Evolutionary conservation across 495 filamentous ascomycete genomes (phyloP).

Genomic region (Tirmania nivea): DNA sequence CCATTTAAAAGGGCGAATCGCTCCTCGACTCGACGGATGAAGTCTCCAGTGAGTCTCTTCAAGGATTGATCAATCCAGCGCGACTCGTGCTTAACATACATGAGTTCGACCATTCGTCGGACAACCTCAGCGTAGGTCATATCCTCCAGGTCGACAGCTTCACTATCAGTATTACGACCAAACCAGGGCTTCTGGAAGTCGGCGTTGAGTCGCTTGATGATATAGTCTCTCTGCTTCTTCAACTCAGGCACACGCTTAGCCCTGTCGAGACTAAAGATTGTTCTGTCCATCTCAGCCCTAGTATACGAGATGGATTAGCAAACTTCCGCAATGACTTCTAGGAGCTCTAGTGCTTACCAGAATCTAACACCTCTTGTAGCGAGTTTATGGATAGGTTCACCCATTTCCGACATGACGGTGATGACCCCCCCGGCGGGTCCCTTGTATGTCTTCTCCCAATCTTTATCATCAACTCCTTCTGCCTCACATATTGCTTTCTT

Average conservation of each 20-base stretch:
- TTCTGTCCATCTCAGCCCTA: slow-evolving; percentile 78
- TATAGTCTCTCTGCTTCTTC: slow-evolving; percentile 78
- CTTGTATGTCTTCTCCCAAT: slow-evolving; percentile 97
- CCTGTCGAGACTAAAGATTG: slow-evolving; percentile 91
- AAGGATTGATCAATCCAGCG: slow-evolving; percentile 87
- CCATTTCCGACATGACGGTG: slow-evolving; percentile 97
- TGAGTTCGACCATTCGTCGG: slow-evolving; percentile 80
- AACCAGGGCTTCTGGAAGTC: slow-evolving; percentile 99
- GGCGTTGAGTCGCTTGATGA: slow-evolving; percentile 92
- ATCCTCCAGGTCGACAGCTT: slow-evolving; percentile 85
- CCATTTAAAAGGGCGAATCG: slow-evolving; percentile 52
- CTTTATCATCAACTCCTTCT: slow-evolving; percentile 58
- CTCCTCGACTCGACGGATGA: slow-evolving; percentile 88
- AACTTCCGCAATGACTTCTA: background rate
- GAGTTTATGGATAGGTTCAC: slow-evolving; percentile 95
- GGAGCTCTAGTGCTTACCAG: slow-evolving; percentile 30
- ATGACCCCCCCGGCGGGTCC: slow-evolving; percentile 78
- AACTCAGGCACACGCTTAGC: slow-evolving; percentile 80
- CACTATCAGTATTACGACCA: slow-evolving; percentile 58
- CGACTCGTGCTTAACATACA: slow-evolving; percentile 84
- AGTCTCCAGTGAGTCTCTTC: slow-evolving; percentile 64
- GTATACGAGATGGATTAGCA: background rate
- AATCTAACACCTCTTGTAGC: slow-evolving; percentile 85
- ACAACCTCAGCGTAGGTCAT: slow-evolving; percentile 95
- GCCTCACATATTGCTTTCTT: slow-evolving; percentile 92